These are phyloP conservation scores for Amphicarpaea edgeworthii DNA, from an alignment of 306 rosid genomes.

Conservation along the genomic window DNA sequence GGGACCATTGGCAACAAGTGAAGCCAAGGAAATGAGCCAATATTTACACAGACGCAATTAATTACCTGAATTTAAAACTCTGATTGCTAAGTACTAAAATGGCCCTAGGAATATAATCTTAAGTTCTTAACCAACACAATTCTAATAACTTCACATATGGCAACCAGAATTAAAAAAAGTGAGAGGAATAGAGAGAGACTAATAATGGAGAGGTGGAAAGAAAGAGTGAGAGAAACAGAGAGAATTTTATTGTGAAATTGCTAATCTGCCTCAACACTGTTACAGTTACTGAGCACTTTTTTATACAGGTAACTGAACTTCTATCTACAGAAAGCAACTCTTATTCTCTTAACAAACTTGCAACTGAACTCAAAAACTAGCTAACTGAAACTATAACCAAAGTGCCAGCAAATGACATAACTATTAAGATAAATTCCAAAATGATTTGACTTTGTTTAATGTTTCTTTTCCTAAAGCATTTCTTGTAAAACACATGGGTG, in stretches of 20 bases:
- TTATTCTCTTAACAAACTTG: constrained; percentile 15
- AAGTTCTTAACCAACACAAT: background rate
- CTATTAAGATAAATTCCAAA: constrained; percentile 6
- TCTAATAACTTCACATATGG: background rate
- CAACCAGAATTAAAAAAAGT: constrained; percentile 10
- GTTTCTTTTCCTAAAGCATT: constrained; percentile 17
- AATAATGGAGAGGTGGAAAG: background rate
- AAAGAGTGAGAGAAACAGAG: background rate
- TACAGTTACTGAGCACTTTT: background rate
- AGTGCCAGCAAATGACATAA: background rate
- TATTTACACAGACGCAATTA: background rate
- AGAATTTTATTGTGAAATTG: constrained; percentile 18
- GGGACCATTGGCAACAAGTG: constrained; percentile 15
- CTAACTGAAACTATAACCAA: constrained; percentile 28
- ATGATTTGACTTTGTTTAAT: constrained; percentile 8
- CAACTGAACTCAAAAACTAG: constrained; percentile 21
- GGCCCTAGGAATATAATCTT: background rate
- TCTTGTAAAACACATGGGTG: background rate
- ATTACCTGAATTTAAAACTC: constrained; percentile 11
- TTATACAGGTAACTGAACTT: constrained; percentile 18
- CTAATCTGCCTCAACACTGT: constrained; percentile 9
- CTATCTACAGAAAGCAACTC: constrained; percentile 16
- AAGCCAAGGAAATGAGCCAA: constrained; percentile 18
- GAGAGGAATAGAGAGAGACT: background rate
- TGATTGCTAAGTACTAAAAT: background rate